phyloP scores from a whole-genome alignment of 768 basidiomycete genomes.

The Serendipita sp. region DNA sequence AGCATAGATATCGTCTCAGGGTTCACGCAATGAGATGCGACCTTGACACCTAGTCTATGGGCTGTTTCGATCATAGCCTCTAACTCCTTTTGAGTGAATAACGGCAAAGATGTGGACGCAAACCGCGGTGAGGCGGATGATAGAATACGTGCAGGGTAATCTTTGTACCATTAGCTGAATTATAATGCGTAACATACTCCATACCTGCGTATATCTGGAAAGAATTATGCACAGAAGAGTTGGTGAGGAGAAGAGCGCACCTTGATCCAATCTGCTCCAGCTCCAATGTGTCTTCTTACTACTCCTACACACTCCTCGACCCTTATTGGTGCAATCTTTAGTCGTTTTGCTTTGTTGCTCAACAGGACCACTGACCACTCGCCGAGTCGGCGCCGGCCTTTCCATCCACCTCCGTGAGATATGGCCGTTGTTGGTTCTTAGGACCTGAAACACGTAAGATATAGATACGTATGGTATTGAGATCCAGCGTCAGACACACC shows the following conservation, averaged over 20 bases:
- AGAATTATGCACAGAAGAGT: neutral
- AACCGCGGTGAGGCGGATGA: constrained; percentile 24
- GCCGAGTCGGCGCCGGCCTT: constrained; percentile 41
- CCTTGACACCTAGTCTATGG: constrained; percentile 35
- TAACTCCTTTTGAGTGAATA: constrained; percentile 32
- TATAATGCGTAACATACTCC: constrained; percentile 8
- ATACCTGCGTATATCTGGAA: constrained; percentile 36
- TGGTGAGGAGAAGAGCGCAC: constrained; percentile 16
- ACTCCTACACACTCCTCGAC: constrained; percentile 36
- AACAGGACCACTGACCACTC: constrained; percentile 26
- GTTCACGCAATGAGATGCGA: constrained; percentile 37
- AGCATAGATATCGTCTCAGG: constrained; percentile 23
- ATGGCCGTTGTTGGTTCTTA: constrained; percentile 28
- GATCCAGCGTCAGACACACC: constrained; percentile 22
- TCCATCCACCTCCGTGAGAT: constrained; percentile 38
- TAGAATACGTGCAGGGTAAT: constrained; percentile 38
- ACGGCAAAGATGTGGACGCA: constrained; percentile 22
- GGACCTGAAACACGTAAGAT: constrained; percentile 27
- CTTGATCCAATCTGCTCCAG: constrained; percentile 56
- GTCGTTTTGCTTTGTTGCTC: neutral
- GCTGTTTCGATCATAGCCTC: constrained; percentile 35
- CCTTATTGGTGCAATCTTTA: neutral
- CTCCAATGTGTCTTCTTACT: constrained; percentile 44
- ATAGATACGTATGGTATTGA: neutral
- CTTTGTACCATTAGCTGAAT: constrained; percentile 17